Percentiles rank a stretch among this genome's conserved stretches.
phyloP scores from a whole-genome alignment of 116 monocot genomes.

The Posidonia oceanica region DNA sequence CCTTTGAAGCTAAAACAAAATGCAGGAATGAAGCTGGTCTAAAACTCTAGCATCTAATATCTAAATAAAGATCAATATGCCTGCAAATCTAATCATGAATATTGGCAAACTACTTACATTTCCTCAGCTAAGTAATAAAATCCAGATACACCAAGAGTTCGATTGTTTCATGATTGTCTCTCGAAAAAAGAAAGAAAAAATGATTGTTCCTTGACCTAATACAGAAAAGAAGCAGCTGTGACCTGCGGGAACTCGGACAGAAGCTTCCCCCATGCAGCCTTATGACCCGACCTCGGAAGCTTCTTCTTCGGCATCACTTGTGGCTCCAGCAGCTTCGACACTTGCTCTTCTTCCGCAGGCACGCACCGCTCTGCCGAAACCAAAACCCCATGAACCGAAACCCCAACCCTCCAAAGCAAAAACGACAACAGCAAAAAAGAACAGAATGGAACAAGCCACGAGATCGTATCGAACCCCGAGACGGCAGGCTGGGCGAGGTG shows the following conservation, averaged over 20 bases:
- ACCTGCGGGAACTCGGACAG: slow-evolving; percentile 27
- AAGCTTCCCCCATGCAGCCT: slow-evolving; percentile 27
- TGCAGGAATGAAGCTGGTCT: too few relatives aligned
- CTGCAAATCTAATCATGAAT: too few relatives aligned
- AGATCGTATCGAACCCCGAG: background rate
- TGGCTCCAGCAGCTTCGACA: slow-evolving; percentile 7
- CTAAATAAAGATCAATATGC: too few relatives aligned
- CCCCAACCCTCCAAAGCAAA: background rate
- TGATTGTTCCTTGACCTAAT: too few relatives aligned
- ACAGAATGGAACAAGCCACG: background rate
- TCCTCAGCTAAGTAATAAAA: too few relatives aligned
- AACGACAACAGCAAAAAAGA: background rate
- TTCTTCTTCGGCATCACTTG: slow-evolving; percentile 11
- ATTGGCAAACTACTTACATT: too few relatives aligned
- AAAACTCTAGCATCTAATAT: too few relatives aligned
- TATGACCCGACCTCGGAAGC: slow-evolving; percentile 5
- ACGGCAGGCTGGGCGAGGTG: background rate
- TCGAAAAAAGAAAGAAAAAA: too few relatives aligned
- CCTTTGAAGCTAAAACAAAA: too few relatives aligned
- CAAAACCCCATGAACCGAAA: background rate
- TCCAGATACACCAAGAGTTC: too few relatives aligned
- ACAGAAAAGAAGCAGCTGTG: background rate
- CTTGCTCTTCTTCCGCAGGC: background rate
- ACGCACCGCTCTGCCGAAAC: slow-evolving; percentile 2
- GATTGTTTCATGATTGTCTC: too few relatives aligned